These are phyloP conservation scores for Endocladia muricata DNA, from an alignment of 31 red algal species.

Conservation along the genomic window DNA sequence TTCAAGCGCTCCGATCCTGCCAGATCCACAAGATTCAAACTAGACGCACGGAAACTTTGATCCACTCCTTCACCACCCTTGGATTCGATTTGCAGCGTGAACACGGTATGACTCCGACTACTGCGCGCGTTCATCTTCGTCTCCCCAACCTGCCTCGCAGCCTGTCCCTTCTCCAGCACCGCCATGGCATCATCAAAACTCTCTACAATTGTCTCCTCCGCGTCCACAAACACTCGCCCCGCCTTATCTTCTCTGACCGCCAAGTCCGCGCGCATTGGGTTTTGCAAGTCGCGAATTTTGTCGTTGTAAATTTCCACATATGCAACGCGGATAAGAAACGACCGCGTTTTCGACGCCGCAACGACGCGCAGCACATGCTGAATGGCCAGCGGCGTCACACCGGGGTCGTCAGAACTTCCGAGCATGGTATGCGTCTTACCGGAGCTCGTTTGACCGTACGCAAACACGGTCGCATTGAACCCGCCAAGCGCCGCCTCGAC, in stretches of 20 bases:
- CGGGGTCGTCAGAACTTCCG: slow-evolving; percentile 74
- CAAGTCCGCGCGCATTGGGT: slow-evolving; percentile 34
- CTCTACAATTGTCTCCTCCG: slow-evolving; percentile 63
- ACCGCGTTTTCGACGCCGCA: slow-evolving; percentile 7
- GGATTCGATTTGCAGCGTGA: slow-evolving; percentile 59
- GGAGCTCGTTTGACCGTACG: slow-evolving; percentile 93
- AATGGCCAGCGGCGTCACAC: slow-evolving; percentile 76
- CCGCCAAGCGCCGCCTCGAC: slow-evolving; percentile 67
- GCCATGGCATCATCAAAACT: slow-evolving; percentile 67
- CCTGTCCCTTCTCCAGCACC: slow-evolving; percentile 77
- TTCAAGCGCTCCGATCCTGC: slow-evolving; percentile 85
- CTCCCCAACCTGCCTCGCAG: slow-evolving; percentile 61
- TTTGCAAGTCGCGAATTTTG: slow-evolving; percentile 67
- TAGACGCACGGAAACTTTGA: slow-evolving; percentile 55
- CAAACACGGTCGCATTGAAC: slow-evolving; percentile 89
- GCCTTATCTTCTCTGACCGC: slow-evolving; percentile 51
- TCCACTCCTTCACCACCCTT: slow-evolving; percentile 58
- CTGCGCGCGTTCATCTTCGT: slow-evolving; percentile 92
- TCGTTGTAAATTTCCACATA: slow-evolving; percentile 89
- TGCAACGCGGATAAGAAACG: slow-evolving; percentile 43
- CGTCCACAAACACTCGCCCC: slow-evolving; percentile 68
- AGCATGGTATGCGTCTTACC: slow-evolving; percentile 96
- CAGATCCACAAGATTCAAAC: slow-evolving; percentile 87
- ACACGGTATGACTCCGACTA: slow-evolving; percentile 78
- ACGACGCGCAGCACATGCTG: slow-evolving; percentile 55